phyloP scores from a whole-genome alignment of 306 rosid genomes.

The Inga leiocalycina region DNA sequence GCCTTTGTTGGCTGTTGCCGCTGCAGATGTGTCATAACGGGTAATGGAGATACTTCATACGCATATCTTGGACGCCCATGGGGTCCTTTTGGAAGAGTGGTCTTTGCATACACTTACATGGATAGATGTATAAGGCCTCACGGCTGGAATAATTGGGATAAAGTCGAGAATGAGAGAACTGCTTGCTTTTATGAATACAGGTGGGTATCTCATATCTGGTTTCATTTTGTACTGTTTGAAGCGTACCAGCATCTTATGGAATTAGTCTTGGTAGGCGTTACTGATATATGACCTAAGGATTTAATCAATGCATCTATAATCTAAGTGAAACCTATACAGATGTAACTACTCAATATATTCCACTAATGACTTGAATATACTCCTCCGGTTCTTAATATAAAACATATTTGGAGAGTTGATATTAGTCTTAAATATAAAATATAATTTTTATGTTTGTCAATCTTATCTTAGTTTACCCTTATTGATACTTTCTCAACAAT shows the following conservation, averaged over 20 bases:
- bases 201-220: slow-evolving; percentile 55
- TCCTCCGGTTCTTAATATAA: too few species aligned
- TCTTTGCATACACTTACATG: slow-evolving; percentile 77
- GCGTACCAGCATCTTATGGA: slow-evolving; percentile 17
- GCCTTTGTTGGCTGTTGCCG: slow-evolving; percentile 27
- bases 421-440: too few species aligned
- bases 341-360: background rate
- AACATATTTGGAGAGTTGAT: too few species aligned
- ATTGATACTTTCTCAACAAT: too few species aligned
- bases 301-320: background rate
- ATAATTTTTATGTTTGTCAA: too few species aligned
- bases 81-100: slow-evolving; percentile 93
- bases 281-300: background rate
- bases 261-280: background rate
- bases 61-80: slow-evolving; percentile 85
- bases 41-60: slow-evolving; percentile 61
- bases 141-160: slow-evolving; percentile 94
- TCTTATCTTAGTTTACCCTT: too few species aligned
- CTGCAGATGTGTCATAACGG: slow-evolving; percentile 83
- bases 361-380: slow-evolving; percentile 15
- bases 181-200: slow-evolving; percentile 87
- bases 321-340: background rate
- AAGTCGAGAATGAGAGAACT: slow-evolving; percentile 68
- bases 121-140: slow-evolving; percentile 68
- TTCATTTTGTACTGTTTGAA: slow-evolving; percentile 24